Evolutionary conservation across 176 grass and related monocot species (phyloP).

Genomic region (Oryza punctata): DNA sequence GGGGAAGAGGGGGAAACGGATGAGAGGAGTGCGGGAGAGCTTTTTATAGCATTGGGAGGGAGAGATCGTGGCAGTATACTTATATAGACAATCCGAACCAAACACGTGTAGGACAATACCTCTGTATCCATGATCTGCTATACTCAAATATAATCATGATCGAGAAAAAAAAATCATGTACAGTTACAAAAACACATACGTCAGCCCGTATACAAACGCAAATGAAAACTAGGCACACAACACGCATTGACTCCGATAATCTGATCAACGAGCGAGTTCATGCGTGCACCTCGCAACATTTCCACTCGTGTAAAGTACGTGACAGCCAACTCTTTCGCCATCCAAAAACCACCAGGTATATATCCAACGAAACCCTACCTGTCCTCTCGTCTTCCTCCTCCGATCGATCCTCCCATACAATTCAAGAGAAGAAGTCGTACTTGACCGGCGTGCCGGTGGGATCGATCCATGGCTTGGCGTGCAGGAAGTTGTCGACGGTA

Average conservation of each 20-base stretch:
- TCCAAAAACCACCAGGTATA: too few species aligned
- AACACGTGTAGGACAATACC: too few species aligned
- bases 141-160: slow-evolving; percentile 13
- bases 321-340: too few species aligned
- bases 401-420: too few species aligned
- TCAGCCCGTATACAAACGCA: slow-evolving; percentile 25
- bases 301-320: not conserved
- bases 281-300: not conserved
- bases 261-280: too few species aligned
- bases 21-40: too few species aligned
- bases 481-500: slow-evolving; percentile 66
- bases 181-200: slow-evolving; percentile 30
- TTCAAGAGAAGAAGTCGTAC: slow-evolving; percentile 66
- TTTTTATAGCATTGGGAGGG: too few species aligned
- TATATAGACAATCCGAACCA: too few species aligned
- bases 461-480: slow-evolving; percentile 65
- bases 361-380: not conserved
- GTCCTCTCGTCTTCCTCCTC: too few species aligned
- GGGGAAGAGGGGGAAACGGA: too few species aligned
- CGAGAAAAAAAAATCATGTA: slow-evolving; percentile 31
- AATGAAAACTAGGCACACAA: slow-evolving; percentile 30
- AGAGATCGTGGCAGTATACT: too few species aligned
- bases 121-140: slow-evolving; percentile 5
- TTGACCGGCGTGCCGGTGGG: slow-evolving; percentile 65
- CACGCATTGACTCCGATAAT: too few species aligned